Evolutionary conservation across 257 asterid species (phyloP), one percentile per base, ranked within the genome.

Genomic region (Coffea eugenioides): DNA sequence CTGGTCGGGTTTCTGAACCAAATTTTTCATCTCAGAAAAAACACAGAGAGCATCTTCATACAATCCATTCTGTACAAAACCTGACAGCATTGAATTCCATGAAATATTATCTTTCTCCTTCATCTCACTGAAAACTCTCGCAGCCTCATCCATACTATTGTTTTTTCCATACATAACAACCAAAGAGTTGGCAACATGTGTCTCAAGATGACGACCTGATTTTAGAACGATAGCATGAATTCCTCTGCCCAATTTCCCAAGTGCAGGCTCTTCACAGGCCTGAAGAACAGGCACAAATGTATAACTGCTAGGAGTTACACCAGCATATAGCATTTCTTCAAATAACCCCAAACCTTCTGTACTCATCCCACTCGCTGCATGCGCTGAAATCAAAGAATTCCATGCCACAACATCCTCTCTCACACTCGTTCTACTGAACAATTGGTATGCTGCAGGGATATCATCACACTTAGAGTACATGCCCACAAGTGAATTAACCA

Each of bases 1-100:
- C 64, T 88, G 81, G 71, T 93, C 95, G 52, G 92, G 93, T 79
- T 70, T 79, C 81, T 80, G 79, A 66, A 88, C 89, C 62, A 84
- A 76, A 79, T 34, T 74, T 46, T 75, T 82, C 74, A 89, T 88
- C 86, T 89, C 84, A 31, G 77, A 81, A 81, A 93, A 90, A 68
- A 90, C 83, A 62, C 78, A 69, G 7, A 86, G 80, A 6, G 93
- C 89, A 80, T 89, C 85, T 64, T 74, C 84, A 46, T 87, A 88
- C 73, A 80, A 86, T 65, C 88, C 89, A 79, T 89, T 93, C 65
- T 91, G 93, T 27, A 90, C 91, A 71, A 83, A 92, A 75, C 94
- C 92, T 51, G 93, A 87, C 64, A 95, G 66, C 97, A 95, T 90
- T 71, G 99, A 89, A 78, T 95, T 95, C 95, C 95, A 89, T 54